Conservation (phyloP, 169 alveolate species). For the Plasmodium falciparum region DNA sequence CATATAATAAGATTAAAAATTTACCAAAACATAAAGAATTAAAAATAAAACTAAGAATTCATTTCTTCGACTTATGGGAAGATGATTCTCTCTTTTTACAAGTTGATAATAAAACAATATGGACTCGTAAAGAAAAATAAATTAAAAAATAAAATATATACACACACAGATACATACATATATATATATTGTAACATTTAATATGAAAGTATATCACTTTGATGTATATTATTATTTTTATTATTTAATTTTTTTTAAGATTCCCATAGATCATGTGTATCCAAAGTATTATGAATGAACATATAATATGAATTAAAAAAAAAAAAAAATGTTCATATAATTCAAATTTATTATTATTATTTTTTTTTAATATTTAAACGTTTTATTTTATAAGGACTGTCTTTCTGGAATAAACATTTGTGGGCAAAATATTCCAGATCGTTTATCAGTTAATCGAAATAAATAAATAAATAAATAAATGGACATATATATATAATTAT, state of each 20-base stretch:
- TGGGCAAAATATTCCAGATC: slow-evolving; percentile 37
- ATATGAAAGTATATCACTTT: background rate
- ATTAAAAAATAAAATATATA: background rate
- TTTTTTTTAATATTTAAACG: background rate
- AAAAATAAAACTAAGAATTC: slow-evolving; percentile 83
- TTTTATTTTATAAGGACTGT: slow-evolving; percentile 9
- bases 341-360: background rate
- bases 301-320: slow-evolving; percentile 1
- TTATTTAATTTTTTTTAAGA: slow-evolving; percentile 11
- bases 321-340: background rate
- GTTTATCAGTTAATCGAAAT: slow-evolving; percentile 36
- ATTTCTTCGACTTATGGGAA: slow-evolving; percentile 88
- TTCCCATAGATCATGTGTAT: slow-evolving; percentile 4
- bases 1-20: slow-evolving; percentile 28
- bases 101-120: slow-evolving; percentile 81
- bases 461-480: background rate
- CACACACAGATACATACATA: slow-evolving; percentile 21
- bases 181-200: background rate
- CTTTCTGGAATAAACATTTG: slow-evolving; percentile 44
- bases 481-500: too few species aligned
- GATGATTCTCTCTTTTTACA: slow-evolving; percentile 83
- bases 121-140: slow-evolving; percentile 76
- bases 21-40: slow-evolving; percentile 80
- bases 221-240: background rate
- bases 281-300: background rate